phyloP scores from a whole-genome alignment of 2,329 filamentous ascomycete genomes.

The Aspergillus clavatus region DNA sequence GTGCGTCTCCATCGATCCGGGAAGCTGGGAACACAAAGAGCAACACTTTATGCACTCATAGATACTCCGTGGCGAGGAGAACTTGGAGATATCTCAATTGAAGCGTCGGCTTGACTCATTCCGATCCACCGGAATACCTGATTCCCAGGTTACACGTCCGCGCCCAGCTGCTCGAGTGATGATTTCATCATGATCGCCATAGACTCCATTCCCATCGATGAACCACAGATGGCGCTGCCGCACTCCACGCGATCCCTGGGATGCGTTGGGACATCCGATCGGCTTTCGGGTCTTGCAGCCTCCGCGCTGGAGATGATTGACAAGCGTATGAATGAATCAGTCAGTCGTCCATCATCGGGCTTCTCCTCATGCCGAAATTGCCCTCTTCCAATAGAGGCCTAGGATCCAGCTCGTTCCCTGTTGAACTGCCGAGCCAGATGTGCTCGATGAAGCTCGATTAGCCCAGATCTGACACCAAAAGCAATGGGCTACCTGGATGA shows the following conservation, averaged over 20 bases:
- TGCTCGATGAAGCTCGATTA: neutral
- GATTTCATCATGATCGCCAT: conserved; percentile 9
- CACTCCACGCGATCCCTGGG: too few relatives aligned
- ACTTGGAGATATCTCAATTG: too few relatives aligned
- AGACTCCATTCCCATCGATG: neutral
- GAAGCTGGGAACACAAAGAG: too few relatives aligned
- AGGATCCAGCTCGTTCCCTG: neutral
- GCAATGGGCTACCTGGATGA: too few relatives aligned
- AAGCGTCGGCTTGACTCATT: too few relatives aligned
- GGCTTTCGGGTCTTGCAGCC: neutral
- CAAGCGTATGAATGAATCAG: neutral
- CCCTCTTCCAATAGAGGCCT: neutral
- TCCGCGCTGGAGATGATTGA: neutral
- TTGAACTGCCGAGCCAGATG: neutral
- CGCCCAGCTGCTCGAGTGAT: neutral
- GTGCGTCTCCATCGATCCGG: too few relatives aligned
- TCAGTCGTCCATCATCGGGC: neutral
- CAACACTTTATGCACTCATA: too few relatives aligned
- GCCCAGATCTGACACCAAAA: neutral
- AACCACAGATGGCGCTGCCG: neutral
- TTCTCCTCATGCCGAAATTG: neutral
- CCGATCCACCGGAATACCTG: too few relatives aligned
- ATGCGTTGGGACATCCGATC: neutral
- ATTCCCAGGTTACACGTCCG: neutral
- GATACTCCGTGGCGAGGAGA: too few relatives aligned